A percentile compares a stretch with the other conserved stretches of the same genome.
Conservation (phyloP, 305 asterid species). For the Solanum hybrid region DNA sequence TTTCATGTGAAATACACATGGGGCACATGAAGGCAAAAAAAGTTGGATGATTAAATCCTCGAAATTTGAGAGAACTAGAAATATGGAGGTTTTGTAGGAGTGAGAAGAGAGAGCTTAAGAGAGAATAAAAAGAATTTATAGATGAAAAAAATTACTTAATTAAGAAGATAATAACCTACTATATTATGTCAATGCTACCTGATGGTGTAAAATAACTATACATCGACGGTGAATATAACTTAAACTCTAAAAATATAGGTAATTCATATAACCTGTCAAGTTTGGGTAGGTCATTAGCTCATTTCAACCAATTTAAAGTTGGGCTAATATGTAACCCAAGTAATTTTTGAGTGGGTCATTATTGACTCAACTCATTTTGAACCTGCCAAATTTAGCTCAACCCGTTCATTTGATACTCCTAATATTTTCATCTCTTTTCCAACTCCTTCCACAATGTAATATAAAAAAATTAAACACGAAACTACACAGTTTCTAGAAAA, state of each 20-base stretch:
- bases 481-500: too few relatives aligned
- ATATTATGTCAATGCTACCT: background rate
- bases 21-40: background rate
- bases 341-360: background rate
- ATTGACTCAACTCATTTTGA: background rate
- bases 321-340: background rate
- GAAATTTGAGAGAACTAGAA: background rate
- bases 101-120: background rate
- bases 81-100: background rate
- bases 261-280: background rate
- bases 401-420: background rate
- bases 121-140: background rate
- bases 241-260: background rate
- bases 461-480: too few relatives aligned
- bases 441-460: background rate
- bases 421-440: background rate
- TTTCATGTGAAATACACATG: background rate
- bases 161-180: background rate
- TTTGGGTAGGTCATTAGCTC: background rate
- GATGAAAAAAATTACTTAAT: background rate
- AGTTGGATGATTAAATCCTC: background rate
- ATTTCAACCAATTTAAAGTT: background rate
- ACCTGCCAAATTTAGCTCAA: background rate
- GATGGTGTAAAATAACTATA: background rate
- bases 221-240: background rate